Base-by-base conservation (phyloP, 2,329 filamentous ascomycete genomes). In the Cytospora chrysosperma region DNA sequence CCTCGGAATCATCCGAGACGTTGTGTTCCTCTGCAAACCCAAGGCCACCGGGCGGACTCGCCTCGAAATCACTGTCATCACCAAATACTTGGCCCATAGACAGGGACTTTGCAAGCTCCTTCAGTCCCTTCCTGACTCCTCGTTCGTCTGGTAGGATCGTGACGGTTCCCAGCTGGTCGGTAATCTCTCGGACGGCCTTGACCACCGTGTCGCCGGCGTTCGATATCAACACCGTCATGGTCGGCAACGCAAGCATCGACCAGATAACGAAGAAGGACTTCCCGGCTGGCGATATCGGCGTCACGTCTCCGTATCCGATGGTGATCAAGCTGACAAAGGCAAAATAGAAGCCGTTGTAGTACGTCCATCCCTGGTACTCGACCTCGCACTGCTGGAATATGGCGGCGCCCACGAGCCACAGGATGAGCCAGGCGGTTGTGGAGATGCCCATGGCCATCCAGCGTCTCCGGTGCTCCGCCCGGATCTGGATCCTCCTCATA, bases 201-300 rank as follows among this genome's bases (percentile, higher is more conserved):
- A 97, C 88, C 24, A 97, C 84, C 0, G 93, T 97, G 70, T 96
- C 90, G 27, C 90, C 91, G 64, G 95, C 90, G 68, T 93, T 90
- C 13, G 87, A 89, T 67, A 96, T 90, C 15, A 97, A 82, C 21
- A 96, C 88, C 0, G 93, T 96, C 84, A 93, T 93, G 2, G 91
- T 93, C 0, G 93, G 93, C 3, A 97, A 82, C 0, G 93, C 92
- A 28, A 97, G 82, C 1, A 97, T 75, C 17, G 88, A 91, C 93
- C 93, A 97, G 62, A 97, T 88, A n/a, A 97, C 91, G 70, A 96
- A 97, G 73, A 97, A 96, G 0, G 91, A 86, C 61, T 91, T 88
- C 1, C 91, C 92, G 0, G 88, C 83, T 67, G 93, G 93, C 2
- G 88, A 91, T n/a, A 87, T 79, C 0, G 92, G 92, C 1, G 88